Base-by-base conservation (phyloP, 1,139 yeast species). In the Debaryomyces robertsiae region DNA sequence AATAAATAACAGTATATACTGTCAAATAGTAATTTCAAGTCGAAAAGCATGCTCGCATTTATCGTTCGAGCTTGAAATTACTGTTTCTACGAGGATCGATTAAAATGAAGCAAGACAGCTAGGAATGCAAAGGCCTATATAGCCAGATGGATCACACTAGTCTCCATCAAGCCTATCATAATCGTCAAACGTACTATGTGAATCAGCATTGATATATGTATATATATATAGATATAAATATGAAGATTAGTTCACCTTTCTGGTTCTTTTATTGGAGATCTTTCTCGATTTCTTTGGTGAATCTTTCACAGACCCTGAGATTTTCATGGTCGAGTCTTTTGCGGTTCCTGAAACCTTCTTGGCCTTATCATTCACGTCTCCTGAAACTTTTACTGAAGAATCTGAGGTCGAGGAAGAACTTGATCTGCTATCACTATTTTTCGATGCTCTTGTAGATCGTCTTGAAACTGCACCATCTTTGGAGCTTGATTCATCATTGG, bases 211-310 rank as follows among this genome's bases (percentile, higher is more conserved):
- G 35, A 23, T 30, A 24, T 14, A 17, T 24, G 31, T 33, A 32
- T 27, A 22, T 28, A 14, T 34, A 17, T 19, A 36, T 22, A 22
- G n/a, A n/a, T n/a, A n/a, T n/a, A n/a, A n/a, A n/a, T n/a, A n/a
- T n/a, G n/a, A n/a, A 9, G 13, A 11, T 23, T 29, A 39, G 24
- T 27, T 27, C 4, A 28, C 27, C 32, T 40, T 42, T 27, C 34
- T 40, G 9, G 47, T 22, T 32, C 46, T 49, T 39, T 55, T 50
- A 32, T 49, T 46, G 9, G 50, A 49, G 6, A 56, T 52, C 31
- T 49, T 53, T 30, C 46, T 54, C 17, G 53, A 44, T 30, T 41
- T 47, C 28, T 48, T 48, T 4, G 44, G 34, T 25, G 39, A 39
- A 6, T 19, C 22, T 19, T 19, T 19, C 22, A 19, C 22, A 19